phyloP scores from a whole-genome alignment of 202 grass and related monocot genomes.

The Zoysia matrella region DNA sequence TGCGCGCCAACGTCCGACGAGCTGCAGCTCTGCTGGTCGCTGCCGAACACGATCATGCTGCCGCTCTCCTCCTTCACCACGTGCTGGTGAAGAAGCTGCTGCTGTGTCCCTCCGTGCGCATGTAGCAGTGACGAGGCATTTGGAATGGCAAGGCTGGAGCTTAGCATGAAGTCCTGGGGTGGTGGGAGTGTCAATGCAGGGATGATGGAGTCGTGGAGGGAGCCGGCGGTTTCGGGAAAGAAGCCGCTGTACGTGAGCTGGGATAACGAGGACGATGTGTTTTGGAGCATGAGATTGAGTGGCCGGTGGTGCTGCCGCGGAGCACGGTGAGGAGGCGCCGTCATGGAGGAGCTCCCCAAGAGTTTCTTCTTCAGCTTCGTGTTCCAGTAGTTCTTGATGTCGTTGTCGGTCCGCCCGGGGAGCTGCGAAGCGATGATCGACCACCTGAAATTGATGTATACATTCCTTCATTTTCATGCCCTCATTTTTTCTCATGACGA shows the following conservation, averaged over 20 bases:
- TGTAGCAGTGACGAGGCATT: slow-evolving; percentile 24
- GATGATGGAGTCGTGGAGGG: slow-evolving; percentile 21
- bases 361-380: slow-evolving; percentile 97
- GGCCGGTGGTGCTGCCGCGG: slow-evolving; percentile 52
- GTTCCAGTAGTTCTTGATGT: slow-evolving; percentile 99
- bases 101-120: neutral
- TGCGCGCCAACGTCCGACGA: slow-evolving; percentile 45
- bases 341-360: slow-evolving; percentile 19
- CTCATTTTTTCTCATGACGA: neutral
- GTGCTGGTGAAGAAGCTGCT: slow-evolving; percentile 26
- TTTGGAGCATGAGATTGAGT: slow-evolving; percentile 47
- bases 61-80: slow-evolving; percentile 53
- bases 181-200: slow-evolving; percentile 28
- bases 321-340: slow-evolving; percentile 20
- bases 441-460: slow-evolving; percentile 46
- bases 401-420: slow-evolving; percentile 79
- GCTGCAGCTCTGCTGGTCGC: slow-evolving; percentile 68
- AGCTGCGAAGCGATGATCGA: slow-evolving; percentile 91
- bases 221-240: slow-evolving; percentile 11
- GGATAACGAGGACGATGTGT: slow-evolving; percentile 38
- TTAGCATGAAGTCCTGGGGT: slow-evolving; percentile 37
- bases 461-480: neutral
- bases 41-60: slow-evolving; percentile 78
- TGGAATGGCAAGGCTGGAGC: slow-evolving; percentile 12
- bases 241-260: slow-evolving; percentile 28